A percentile compares a stretch with the other conserved stretches of the same genome.
These are phyloP conservation scores for Colletotrichum euphorbiae DNA, from an alignment of 2,329 filamentous ascomycete species.

Conservation along the genomic window DNA sequence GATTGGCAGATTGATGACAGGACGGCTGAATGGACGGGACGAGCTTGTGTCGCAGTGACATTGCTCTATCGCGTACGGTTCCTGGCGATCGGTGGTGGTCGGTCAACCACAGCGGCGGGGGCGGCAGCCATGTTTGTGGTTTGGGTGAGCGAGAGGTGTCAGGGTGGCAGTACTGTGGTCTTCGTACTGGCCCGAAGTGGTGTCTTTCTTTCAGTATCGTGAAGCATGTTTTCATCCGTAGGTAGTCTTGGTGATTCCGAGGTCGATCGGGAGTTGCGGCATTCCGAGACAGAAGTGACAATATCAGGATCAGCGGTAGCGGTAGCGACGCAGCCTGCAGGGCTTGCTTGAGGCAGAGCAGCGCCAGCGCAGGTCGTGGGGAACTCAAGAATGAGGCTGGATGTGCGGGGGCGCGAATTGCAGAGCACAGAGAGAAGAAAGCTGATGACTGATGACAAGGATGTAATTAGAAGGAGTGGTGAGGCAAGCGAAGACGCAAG, in stretches of 20 bases:
- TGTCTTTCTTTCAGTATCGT: too few species aligned
- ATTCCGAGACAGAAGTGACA: conserved; percentile 27
- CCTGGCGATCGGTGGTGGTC: conserved; percentile 20
- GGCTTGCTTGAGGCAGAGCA: neutral
- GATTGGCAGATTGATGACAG: conserved; percentile 3
- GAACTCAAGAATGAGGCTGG: conserved; percentile 25
- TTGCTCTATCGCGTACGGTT: conserved; percentile 1
- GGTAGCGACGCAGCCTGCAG: neutral
- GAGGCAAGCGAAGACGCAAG: neutral
- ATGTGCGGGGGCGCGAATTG: conserved; percentile 8
- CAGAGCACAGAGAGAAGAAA: conserved; percentile 26
- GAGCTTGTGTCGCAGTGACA: conserved; percentile 8
- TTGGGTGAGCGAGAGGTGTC: conserved; percentile 19
- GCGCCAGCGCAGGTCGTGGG: conserved; percentile 14
- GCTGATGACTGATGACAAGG: conserved; percentile 7
- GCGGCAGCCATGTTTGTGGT: neutral
- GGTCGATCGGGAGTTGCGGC: conserved; percentile 26
- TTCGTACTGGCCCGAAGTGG: too few species aligned
- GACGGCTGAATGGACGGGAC: conserved; percentile 24
- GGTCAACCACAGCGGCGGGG: neutral
- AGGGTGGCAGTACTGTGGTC: neutral
- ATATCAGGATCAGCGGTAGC: conserved; percentile 16
- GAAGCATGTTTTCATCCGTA: neutral
- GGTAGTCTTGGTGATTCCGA: conserved; percentile 1
- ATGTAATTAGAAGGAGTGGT: conserved; percentile 5